A percentile compares a stretch with the other conserved stretches of the same genome.
phyloP scores from a whole-genome alignment of 768 basidiomycete genomes.

The Favolaschia claudopus region DNA sequence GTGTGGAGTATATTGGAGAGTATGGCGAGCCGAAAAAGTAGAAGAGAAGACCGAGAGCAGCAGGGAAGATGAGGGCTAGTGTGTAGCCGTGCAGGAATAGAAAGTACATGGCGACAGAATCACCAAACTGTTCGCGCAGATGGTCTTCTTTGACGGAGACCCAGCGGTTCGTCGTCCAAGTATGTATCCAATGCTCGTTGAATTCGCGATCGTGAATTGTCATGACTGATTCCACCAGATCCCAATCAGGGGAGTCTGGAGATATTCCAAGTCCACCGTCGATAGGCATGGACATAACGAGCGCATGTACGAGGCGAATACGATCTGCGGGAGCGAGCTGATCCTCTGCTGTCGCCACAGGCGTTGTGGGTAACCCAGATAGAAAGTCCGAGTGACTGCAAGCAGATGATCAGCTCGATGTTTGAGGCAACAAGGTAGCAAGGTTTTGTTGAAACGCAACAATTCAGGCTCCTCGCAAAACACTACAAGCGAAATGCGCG shows the following conservation, averaged over 20 bases:
- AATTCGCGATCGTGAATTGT: constrained; percentile 85
- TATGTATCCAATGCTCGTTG: constrained; percentile 79
- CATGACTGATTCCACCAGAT: constrained; percentile 81
- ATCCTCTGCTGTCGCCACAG: constrained; percentile 53
- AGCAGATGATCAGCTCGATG: neutral
- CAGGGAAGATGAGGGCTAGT: constrained; percentile 77
- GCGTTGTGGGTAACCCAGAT: constrained; percentile 70
- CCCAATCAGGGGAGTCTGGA: constrained; percentile 76
- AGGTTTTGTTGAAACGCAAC: no score
- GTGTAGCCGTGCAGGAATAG: constrained; percentile 89
- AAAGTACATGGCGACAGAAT: constrained; percentile 87
- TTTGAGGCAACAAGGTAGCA: no score
- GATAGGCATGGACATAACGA: constrained; percentile 69
- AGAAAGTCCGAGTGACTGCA: constrained; percentile 78
- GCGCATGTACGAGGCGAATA: constrained; percentile 78
- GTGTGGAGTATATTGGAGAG: constrained; percentile 75
- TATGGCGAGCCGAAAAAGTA: constrained; percentile 79
- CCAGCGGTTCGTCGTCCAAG: constrained; percentile 74
- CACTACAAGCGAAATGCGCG: no score
- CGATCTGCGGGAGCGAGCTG: constrained; percentile 75
- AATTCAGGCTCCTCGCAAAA: no score
- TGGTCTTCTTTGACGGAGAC: constrained; percentile 70
- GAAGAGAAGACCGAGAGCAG: constrained; percentile 70
- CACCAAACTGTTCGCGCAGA: constrained; percentile 86
- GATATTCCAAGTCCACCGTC: constrained; percentile 89